Evolutionary conservation across 306 rosid genomes (phyloP).

Genomic region (Inga leiocalycina): DNA sequence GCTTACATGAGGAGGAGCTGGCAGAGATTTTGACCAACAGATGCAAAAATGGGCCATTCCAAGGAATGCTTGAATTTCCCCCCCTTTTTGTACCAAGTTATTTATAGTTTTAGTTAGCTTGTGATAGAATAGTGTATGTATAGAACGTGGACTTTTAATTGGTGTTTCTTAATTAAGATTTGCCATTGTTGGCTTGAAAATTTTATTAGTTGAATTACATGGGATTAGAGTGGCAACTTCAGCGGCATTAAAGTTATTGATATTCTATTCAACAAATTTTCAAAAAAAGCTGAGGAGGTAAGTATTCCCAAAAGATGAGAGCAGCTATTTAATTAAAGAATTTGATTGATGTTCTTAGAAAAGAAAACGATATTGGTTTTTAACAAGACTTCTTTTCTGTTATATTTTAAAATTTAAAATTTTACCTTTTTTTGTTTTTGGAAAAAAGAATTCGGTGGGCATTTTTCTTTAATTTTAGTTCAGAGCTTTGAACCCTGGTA

Average conservation of each 20-base stretch:
- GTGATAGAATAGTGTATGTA: background rate
- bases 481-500: too few species aligned
- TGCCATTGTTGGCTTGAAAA: background rate
- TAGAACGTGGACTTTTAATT: background rate
- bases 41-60: conserved; percentile 11
- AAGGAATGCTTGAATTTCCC: background rate
- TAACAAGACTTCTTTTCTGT: too few species aligned
- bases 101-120: background rate
- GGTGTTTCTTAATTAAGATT: background rate
- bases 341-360: too few species aligned
- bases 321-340: too few species aligned
- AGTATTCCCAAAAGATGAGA: too few species aligned
- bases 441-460: too few species aligned
- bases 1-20: background rate
- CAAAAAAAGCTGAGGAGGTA: background rate
- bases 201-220: background rate
- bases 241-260: background rate
- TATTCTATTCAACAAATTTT: background rate
- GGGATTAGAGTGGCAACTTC: background rate
- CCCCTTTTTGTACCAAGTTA: background rate
- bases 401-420: too few species aligned
- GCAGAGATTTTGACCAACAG: background rate
- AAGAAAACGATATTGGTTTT: too few species aligned
- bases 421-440: too few species aligned
- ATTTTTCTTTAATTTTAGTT: too few species aligned